These are phyloP conservation scores for Didymellaceae sp. DNA, from an alignment of 2,329 filamentous ascomycete species.

Conservation along the genomic window DNA sequence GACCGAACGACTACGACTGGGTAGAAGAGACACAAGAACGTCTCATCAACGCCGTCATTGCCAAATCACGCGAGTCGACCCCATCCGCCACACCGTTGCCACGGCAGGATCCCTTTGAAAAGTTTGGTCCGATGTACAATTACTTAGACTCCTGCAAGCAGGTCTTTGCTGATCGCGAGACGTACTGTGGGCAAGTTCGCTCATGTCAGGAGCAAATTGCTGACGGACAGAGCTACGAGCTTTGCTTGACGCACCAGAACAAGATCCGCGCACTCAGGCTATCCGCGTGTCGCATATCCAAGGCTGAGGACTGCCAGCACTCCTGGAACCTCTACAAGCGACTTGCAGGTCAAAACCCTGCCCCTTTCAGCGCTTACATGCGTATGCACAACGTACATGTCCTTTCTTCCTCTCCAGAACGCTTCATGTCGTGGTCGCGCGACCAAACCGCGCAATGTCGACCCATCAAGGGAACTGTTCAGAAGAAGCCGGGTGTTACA, in stretches of 20 bases:
- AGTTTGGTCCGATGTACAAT: conserved; percentile 32
- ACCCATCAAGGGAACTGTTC: conserved; percentile 97
- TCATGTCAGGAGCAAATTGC: conserved; percentile 74
- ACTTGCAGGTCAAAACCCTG: conserved; percentile 75
- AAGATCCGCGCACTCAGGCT: conserved; percentile 56
- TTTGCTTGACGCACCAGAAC: conserved; percentile 81
- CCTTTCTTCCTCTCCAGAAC: conserved; percentile 84
- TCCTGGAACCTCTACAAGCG: conserved; percentile 75
- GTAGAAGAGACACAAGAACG: conserved; percentile 47
- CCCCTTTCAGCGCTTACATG: conserved; percentile 84
- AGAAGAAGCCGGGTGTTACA: conserved; percentile 72
- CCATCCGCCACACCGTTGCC: conserved; percentile 35
- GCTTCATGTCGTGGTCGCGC: conserved; percentile 76
- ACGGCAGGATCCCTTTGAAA: conserved; percentile 41
- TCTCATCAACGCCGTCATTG: conserved; percentile 39
- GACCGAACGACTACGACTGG: conserved; percentile 54
- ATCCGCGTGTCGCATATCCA: conserved; percentile 31
- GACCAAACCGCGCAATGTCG: conserved; percentile 75
- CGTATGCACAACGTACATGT: conserved; percentile 69
- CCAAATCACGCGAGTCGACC: conserved; percentile 39
- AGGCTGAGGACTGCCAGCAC: conserved; percentile 42
- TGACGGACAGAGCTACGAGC: conserved; percentile 82
- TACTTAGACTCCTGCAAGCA: conserved; percentile 36
- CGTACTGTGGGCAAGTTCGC: conserved; percentile 71
- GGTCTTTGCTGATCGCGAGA: conserved; percentile 19